These are phyloP conservation scores for Mitragyna speciosa DNA, from an alignment of 257 asterid species.

Conservation along the genomic window DNA sequence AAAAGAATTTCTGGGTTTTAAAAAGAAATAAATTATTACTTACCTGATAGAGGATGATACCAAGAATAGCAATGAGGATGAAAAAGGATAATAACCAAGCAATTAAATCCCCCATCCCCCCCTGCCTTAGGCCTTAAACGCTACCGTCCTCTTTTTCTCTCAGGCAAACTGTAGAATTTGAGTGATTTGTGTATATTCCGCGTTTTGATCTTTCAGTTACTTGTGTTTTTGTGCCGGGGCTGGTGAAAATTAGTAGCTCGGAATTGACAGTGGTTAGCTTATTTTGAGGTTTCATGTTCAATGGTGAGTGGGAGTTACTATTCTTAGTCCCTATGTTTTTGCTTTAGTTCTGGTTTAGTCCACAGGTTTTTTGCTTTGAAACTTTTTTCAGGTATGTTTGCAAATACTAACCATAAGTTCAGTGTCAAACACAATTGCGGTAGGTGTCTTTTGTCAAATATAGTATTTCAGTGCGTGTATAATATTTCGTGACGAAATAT, in stretches of 20 bases:
- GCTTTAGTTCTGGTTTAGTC: background rate
- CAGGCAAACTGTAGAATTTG: background rate
- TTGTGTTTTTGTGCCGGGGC: no score
- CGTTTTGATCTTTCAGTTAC: no score
- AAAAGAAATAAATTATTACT: background rate
- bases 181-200: no score
- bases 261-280: background rate
- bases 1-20: background rate
- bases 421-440: no score
- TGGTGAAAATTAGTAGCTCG: background rate
- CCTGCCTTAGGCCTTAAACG: background rate
- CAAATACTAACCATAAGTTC: no score
- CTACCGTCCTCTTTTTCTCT: background rate
- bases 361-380: background rate
- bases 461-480: no score
- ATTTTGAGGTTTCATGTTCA: background rate
- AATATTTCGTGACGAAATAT: no score
- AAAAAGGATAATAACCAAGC: constrained; percentile 76
- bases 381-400: no score
- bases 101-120: constrained; percentile 61
- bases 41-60: constrained; percentile 69
- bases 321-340: background rate
- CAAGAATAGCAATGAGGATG: constrained; percentile 57
- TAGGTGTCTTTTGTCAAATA: no score
- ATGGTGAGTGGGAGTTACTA: background rate